Evolutionary conservation across 257 asterid species (phyloP).

Genomic region (Primulina huaijiensis): DNA sequence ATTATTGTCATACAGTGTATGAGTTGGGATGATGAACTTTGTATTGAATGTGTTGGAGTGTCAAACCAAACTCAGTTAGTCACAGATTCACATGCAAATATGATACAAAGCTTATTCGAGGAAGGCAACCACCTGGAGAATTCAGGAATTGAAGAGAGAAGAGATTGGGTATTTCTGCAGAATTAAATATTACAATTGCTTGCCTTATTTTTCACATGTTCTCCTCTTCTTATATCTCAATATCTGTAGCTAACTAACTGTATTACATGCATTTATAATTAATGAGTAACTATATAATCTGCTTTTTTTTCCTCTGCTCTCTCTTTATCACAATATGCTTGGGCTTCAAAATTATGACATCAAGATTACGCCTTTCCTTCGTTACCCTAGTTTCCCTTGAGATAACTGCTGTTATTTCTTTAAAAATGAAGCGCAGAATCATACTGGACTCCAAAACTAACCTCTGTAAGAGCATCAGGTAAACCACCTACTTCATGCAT

Average conservation of each 20-base stretch:
- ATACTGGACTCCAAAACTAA: constrained; percentile 26
- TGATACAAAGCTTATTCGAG: too few relatives aligned
- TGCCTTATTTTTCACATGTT: too few relatives aligned
- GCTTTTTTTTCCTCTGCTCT: too few relatives aligned
- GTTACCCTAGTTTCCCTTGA: background rate
- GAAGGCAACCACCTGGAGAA: too few relatives aligned
- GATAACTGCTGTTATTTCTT: background rate
- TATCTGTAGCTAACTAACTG: too few relatives aligned
- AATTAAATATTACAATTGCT: too few relatives aligned
- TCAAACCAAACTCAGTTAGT: background rate
- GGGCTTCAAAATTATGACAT: constrained; percentile 18
- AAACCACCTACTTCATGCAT: constrained; percentile 60
- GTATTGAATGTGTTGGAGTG: background rate
- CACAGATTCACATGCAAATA: background rate
- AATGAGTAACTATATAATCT: too few relatives aligned
- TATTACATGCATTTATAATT: too few relatives aligned
- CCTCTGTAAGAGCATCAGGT: constrained; percentile 66
- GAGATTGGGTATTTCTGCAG: too few relatives aligned
- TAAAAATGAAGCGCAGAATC: background rate
- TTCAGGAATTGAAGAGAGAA: too few relatives aligned
- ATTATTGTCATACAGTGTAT: too few relatives aligned
- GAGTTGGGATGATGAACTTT: background rate
- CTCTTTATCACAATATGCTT: background rate
- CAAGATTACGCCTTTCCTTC: constrained; percentile 1
- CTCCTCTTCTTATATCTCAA: too few relatives aligned